Evolutionary conservation across 2,329 filamentous ascomycete species (phyloP).

Genomic region (Alternaria gansuensis): DNA sequence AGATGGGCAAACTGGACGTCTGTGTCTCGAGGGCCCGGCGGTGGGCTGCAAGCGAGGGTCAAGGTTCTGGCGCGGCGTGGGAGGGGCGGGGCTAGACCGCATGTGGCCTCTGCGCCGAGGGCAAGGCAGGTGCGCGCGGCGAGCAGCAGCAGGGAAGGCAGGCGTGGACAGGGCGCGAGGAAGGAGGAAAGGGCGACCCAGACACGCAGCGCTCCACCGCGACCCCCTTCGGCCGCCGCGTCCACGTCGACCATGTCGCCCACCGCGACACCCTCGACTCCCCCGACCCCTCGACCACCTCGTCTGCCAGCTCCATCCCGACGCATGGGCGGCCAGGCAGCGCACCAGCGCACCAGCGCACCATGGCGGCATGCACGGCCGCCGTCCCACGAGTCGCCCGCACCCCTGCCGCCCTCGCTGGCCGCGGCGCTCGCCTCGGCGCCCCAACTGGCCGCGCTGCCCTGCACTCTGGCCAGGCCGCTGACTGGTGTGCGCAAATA

Average conservation of each 20-base stretch:
- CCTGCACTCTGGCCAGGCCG: constrained; percentile 36
- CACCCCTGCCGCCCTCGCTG: constrained; percentile 19
- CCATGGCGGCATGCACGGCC: constrained; percentile 27
- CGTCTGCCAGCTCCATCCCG: background rate
- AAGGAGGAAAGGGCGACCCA: constrained; percentile 11
- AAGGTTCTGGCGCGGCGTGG: constrained; percentile 15
- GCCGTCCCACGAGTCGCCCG: constrained; percentile 35
- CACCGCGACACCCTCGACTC: too few relatives aligned
- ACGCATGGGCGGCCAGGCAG: constrained; percentile 12
- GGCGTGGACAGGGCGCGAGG: constrained; percentile 16
- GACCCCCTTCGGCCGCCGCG: too few relatives aligned
- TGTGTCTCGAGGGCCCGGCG: constrained; percentile 27
- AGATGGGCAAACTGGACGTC: constrained; percentile 29
- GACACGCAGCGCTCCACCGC: background rate
- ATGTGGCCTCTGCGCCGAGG: constrained; percentile 21
- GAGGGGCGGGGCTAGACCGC: constrained; percentile 21
- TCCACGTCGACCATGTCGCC: too few relatives aligned
- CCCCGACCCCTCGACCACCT: constrained; percentile 1
- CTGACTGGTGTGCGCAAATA: constrained; percentile 47
- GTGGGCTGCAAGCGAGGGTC: constrained; percentile 26
- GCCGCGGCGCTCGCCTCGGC: constrained; percentile 23
- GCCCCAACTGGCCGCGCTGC: constrained; percentile 36
- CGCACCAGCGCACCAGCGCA: constrained; percentile 18
- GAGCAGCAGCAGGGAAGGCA: constrained; percentile 7
- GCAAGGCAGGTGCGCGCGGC: constrained; percentile 15